Base-by-base conservation (phyloP, 176 grass and related monocot genomes). In the Themeda triandra region DNA sequence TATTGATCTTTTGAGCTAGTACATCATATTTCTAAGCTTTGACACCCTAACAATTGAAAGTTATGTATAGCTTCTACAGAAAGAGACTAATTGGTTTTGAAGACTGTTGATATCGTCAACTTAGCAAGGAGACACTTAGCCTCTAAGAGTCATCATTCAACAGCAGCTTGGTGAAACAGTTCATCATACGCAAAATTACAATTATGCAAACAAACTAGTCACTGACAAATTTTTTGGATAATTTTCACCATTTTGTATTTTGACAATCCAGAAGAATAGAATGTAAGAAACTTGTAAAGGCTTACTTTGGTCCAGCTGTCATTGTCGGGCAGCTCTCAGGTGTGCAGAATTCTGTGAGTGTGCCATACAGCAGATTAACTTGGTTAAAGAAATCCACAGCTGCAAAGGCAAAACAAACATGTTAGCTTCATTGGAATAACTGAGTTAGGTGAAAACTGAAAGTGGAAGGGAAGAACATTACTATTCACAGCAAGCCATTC, bases 351-450 rank as follows among this genome's bases (percentile, higher is more conserved):
- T 99, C 96, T 66, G 89, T 69, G 64, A 99, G 87, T 51, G 96
- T 99, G 28, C 91, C 96, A 85, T 92, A 99, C 18, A 99, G 91
- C 63, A 99, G 81, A 88, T 99, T 99, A 69, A 99, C 96, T 86
- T 99, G 96, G 70, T 99, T 99, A 86, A 99, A 98, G 87, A 98
- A 98, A 91, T 98, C 96, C 74, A 98, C 96, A 90, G 96, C 96
- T 98, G 93, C 79, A 90, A 88, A 88, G 8, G 33, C 2, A 88
- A 83, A 82, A 25, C 27, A 46, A 68, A 81, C 13, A 48, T 10
- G n/a, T 83, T 85, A 92, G 78, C 87, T 68, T 69, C 32, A 62
- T 27, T 33, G 42, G 80, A 81, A 71, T 33, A 19, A 78, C 6
- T 29, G 8, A 30, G 68, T 74, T 69, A 2, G 56, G 74, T 59